Percentiles rank a stretch among this genome's conserved stretches.
These are phyloP conservation scores for Rutidosis leptorrhynchoides DNA, from an alignment of 129 eudicot genomes.

Conservation along the genomic window DNA sequence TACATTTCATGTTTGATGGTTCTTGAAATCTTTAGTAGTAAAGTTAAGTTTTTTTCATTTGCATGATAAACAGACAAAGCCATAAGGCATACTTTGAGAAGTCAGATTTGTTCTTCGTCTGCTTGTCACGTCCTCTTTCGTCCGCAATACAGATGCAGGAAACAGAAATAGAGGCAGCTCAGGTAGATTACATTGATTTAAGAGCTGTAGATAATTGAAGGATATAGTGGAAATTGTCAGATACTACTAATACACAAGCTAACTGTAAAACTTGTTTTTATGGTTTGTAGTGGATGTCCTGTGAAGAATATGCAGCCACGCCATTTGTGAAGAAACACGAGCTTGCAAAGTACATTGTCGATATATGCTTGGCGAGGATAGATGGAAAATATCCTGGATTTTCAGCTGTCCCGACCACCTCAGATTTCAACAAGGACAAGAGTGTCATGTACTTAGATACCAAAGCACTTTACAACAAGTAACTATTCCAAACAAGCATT, in stretches of 20 bases:
- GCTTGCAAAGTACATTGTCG: conserved; percentile 34
- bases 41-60: too few relatives aligned
- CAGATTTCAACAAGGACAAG: too few relatives aligned
- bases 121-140: conserved; percentile 58
- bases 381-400: conserved; percentile 46
- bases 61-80: conserved; percentile 68
- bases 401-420: too few relatives aligned
- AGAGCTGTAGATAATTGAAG: not conserved
- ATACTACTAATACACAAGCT: not conserved
- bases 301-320: conserved; percentile 55
- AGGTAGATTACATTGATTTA: conserved; percentile 44
- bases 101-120: conserved; percentile 60
- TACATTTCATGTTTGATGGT: too few relatives aligned
- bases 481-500: too few relatives aligned
- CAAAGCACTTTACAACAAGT: too few relatives aligned
- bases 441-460: too few relatives aligned
- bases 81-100: conserved; percentile 56
- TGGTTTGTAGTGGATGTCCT: conserved; percentile 60
- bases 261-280: not conserved
- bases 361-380: conserved; percentile 46
- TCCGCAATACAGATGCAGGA: conserved; percentile 50
- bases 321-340: conserved; percentile 50
- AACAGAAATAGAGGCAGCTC: conserved; percentile 65
- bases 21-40: conserved; percentile 53
- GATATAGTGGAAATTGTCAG: too few relatives aligned